Percentiles rank a stretch among this genome's conserved stretches.
These are phyloP conservation scores for Sporothrix euskadiensis DNA, from an alignment of 2,329 filamentous ascomycete genomes.

Conservation along the genomic window DNA sequence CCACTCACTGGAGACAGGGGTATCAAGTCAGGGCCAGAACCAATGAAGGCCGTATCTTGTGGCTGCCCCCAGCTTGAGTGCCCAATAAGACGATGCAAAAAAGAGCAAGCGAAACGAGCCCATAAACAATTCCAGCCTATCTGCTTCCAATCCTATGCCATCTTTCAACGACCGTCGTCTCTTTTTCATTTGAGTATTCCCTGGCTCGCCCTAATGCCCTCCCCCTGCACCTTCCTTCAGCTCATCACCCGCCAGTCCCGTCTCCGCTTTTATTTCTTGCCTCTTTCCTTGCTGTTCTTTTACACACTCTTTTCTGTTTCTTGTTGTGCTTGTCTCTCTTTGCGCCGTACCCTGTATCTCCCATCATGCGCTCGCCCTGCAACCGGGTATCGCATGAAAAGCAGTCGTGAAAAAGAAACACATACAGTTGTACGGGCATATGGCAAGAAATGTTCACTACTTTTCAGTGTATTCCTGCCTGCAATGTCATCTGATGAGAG, in stretches of 20 bases:
- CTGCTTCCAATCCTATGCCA: conserved; percentile 21
- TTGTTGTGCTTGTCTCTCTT: conserved; percentile 5
- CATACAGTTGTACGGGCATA: neutral
- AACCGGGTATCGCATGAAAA: conserved; percentile 13
- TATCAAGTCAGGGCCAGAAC: neutral
- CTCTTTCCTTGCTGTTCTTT: neutral
- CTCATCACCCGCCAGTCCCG: conserved; percentile 29
- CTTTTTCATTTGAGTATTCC: neutral
- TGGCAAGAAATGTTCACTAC: neutral
- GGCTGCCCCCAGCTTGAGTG: neutral
- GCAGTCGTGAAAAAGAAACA: neutral
- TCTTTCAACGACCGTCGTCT: neutral
- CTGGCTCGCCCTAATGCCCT: conserved; percentile 20
- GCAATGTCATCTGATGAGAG: neutral
- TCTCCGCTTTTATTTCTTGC: conserved; percentile 22
- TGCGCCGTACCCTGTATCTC: conserved; percentile 14
- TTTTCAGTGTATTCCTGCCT: neutral
- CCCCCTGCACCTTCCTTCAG: conserved; percentile 27
- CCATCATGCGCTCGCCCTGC: neutral
- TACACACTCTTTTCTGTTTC: neutral
- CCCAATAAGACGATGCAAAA: conserved; percentile 11
- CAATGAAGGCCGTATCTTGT: conserved; percentile 14
- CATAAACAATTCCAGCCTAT: conserved; percentile 11
- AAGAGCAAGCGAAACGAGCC: neutral
- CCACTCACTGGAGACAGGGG: conserved; percentile 3